Conservation (phyloP, 192 early-diverging fungal species). For the Coemansia biformis region DNA sequence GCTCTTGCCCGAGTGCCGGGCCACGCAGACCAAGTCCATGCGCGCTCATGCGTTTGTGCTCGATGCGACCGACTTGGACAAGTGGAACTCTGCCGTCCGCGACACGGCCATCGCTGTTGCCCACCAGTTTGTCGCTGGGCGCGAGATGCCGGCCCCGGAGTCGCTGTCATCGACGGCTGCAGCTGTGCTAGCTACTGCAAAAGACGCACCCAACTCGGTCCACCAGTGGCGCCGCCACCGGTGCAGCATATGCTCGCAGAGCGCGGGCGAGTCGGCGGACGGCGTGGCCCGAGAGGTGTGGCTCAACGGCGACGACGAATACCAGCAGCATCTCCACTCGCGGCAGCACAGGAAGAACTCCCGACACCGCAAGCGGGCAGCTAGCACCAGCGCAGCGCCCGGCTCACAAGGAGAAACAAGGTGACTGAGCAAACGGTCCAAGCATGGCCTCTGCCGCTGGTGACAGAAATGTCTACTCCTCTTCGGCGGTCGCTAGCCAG, state of each 20-base stretch:
- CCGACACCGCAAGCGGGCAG: not conserved
- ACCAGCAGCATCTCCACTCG: conserved; percentile 67
- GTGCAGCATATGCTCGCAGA: conserved; percentile 63
- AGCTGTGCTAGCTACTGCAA: conserved; percentile 23
- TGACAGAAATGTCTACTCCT: too few species aligned
- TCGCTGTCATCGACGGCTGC: conserved; percentile 19
- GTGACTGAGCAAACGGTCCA: not conserved
- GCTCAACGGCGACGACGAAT: conserved; percentile 72
- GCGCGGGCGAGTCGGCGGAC: conserved; percentile 33
- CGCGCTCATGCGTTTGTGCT: conserved; percentile 57
- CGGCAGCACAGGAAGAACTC: conserved; percentile 52
- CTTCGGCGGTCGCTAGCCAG: conserved; percentile 79
- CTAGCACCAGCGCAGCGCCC: too few species aligned
- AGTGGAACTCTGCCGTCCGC: conserved; percentile 55
- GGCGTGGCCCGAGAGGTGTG: conserved; percentile 38
- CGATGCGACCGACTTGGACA: conserved; percentile 60
- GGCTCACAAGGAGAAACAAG: not conserved
- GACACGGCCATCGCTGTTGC: conserved; percentile 54
- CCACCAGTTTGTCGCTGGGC: conserved; percentile 23
- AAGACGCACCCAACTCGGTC: conserved; percentile 21
- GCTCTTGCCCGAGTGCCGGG: conserved; percentile 36
- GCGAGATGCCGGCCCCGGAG: conserved; percentile 11
- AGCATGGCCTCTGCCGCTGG: too few species aligned
- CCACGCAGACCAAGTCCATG: conserved; percentile 18
- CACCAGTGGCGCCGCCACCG: conserved; percentile 61